phyloP scores from a whole-genome alignment of 2,329 filamentous ascomycete species.

The Metarhizium guizhouense region DNA sequence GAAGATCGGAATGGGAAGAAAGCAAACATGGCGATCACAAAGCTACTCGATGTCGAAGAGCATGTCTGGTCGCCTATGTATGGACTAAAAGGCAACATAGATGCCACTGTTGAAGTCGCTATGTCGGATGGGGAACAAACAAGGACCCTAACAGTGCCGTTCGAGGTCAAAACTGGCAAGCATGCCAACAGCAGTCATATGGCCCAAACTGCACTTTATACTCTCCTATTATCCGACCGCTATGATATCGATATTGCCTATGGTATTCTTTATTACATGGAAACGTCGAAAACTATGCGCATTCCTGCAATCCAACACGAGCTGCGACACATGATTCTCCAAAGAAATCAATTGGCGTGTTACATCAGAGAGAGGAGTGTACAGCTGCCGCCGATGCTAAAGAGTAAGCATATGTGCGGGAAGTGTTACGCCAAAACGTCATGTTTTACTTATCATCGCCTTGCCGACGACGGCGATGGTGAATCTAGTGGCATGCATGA shows the following conservation, averaged over 20 bases:
- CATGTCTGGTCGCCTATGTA: constrained; percentile 98
- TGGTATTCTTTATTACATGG: constrained; percentile 91
- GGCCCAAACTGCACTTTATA: constrained; percentile 92
- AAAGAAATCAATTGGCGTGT: constrained; percentile 81
- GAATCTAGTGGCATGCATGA: constrained; percentile 73
- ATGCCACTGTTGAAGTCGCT: constrained; percentile 85
- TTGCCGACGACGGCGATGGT: constrained; percentile 74
- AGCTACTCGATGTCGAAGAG: constrained; percentile 92
- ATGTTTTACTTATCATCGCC: constrained; percentile 89
- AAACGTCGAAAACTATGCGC: constrained; percentile 75
- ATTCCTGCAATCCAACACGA: constrained; percentile 82
- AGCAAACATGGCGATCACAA: constrained; percentile 77
- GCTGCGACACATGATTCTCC: constrained; percentile 91
- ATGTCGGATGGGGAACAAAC: constrained; percentile 62
- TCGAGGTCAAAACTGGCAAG: constrained; percentile 92
- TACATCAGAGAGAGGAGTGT: constrained; percentile 73
- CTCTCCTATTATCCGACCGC: constrained; percentile 81
- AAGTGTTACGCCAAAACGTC: constrained; percentile 84
- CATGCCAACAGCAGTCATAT: constrained; percentile 74
- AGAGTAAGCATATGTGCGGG: constrained; percentile 70
- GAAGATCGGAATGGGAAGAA: constrained; percentile 71
- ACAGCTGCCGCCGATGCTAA: constrained; percentile 78
- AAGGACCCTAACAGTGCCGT: constrained; percentile 73
- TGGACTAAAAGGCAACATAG: constrained; percentile 93
- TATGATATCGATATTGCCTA: constrained; percentile 90